Conservation (phyloP, 768 basidiomycete genomes). For the Hypholoma sublateritium region DNA sequence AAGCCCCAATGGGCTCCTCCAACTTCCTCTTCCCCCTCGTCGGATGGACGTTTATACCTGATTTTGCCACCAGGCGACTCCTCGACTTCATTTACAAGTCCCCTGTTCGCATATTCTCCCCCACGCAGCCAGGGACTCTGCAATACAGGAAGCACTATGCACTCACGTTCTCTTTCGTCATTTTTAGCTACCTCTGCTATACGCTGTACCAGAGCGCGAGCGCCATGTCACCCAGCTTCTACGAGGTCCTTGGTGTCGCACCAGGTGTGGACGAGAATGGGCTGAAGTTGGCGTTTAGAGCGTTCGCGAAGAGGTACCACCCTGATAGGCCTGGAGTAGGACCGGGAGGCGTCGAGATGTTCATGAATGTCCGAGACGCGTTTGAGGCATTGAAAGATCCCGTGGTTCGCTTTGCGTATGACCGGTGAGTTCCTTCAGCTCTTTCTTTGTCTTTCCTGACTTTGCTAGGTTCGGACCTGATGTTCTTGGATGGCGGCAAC, state of each 20-base stretch:
- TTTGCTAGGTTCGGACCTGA: constrained; percentile 73
- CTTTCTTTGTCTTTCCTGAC: background rate
- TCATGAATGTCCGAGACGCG: constrained; percentile 70
- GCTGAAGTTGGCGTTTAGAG: constrained; percentile 72
- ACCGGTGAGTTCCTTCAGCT: constrained; percentile 51
- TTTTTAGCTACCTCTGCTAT: constrained; percentile 66
- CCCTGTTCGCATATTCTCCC: constrained; percentile 29
- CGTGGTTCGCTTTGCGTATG: constrained; percentile 79
- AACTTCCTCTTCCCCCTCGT: constrained; percentile 34
- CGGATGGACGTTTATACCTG: constrained; percentile 71
- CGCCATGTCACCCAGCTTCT: constrained; percentile 71
- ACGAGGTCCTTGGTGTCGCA: constrained; percentile 66
- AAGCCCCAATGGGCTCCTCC: constrained; percentile 17
- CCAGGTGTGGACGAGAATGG: constrained; percentile 64
- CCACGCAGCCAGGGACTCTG: constrained; percentile 42
- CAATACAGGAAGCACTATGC: constrained; percentile 60
- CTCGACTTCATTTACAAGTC: constrained; percentile 45
- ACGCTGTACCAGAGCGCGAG: constrained; percentile 57
- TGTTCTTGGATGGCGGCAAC: constrained; percentile 61
- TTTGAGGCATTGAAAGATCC: constrained; percentile 82
- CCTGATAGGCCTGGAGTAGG: constrained; percentile 72
- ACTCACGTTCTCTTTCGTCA: constrained; percentile 58
- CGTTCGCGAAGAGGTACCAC: constrained; percentile 73
- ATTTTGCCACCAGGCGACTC: constrained; percentile 52
- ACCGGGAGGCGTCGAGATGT: constrained; percentile 54